phyloP scores from a whole-genome alignment of 2,329 filamentous ascomycete genomes.

The Cordyceps javanica region DNA sequence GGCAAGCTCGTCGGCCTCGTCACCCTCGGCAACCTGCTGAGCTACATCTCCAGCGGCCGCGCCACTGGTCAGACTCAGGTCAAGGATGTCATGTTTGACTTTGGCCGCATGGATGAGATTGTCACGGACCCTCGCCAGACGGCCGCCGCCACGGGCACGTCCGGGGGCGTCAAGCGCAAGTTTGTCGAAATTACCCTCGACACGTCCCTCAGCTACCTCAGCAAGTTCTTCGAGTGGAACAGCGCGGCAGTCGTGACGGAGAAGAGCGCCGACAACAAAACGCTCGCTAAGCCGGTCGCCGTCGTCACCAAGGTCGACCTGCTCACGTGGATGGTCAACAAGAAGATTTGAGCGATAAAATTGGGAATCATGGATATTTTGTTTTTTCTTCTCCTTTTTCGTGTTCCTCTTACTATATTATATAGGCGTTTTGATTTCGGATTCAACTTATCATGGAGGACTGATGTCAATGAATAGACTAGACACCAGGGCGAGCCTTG shows the following conservation, averaged over 20 bases:
- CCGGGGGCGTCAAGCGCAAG: slow-evolving; percentile 48
- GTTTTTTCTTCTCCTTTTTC: not conserved
- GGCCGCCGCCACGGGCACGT: slow-evolving; percentile 31
- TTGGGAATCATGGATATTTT: not conserved
- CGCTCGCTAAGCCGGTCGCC: slow-evolving; percentile 69
- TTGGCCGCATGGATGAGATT: slow-evolving; percentile 78
- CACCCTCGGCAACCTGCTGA: slow-evolving; percentile 89
- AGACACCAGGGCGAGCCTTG: slow-evolving; percentile 15
- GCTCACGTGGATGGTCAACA: slow-evolving; percentile 82
- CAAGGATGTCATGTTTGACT: slow-evolving; percentile 93
- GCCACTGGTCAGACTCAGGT: slow-evolving; percentile 69
- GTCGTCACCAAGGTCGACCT: slow-evolving; percentile 96
- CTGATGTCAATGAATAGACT: slow-evolving; percentile 11
- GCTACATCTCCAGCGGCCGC: slow-evolving; percentile 78
- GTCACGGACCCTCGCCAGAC: slow-evolving; percentile 78
- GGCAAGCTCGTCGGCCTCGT: slow-evolving; percentile 81
- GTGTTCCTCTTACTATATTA: slow-evolving; percentile 7
- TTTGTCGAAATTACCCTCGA: slow-evolving; percentile 95
- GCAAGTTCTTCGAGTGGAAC: slow-evolving; percentile 97
- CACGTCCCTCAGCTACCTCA: slow-evolving; percentile 75
- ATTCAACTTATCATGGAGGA: slow-evolving; percentile 10
- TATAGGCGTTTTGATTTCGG: slow-evolving; percentile 22
- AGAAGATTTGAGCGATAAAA: slow-evolving; percentile 28
- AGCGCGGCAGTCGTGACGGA: slow-evolving; percentile 93
- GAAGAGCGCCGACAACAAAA: slow-evolving; percentile 47